Conservation (phyloP, 352 stramenopile genomes). For the Pythium grandisporangium region DNA sequence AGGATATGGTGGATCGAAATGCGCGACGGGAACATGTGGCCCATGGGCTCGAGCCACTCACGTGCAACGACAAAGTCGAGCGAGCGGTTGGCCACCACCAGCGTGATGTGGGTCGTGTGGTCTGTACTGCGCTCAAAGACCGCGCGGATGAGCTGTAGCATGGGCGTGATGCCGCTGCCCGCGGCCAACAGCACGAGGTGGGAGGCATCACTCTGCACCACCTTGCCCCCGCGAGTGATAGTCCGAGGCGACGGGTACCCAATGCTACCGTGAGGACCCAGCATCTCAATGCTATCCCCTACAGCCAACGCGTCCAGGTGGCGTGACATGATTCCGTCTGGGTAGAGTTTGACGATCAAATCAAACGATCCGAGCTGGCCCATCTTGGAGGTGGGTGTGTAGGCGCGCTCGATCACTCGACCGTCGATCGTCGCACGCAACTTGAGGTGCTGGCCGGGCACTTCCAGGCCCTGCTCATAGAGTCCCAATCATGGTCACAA, state of each 20-base stretch:
- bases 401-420: constrained; percentile 64
- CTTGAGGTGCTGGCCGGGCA: constrained; percentile 76
- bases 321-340: constrained; percentile 60
- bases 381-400: constrained; percentile 74
- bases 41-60: constrained; percentile 60
- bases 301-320: constrained; percentile 45
- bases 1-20: constrained; percentile 67
- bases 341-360: constrained; percentile 72
- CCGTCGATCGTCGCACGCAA: constrained; percentile 67
- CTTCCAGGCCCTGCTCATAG: constrained; percentile 54
- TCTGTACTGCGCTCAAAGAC: constrained; percentile 49
- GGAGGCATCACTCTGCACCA: constrained; percentile 22
- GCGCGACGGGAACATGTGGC: constrained; percentile 65
- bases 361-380: constrained; percentile 56
- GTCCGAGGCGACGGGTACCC: constrained; percentile 44
- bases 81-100: constrained; percentile 69
- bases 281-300: constrained; percentile 63
- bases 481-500: too few relatives aligned
- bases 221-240: constrained; percentile 34
- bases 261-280: constrained; percentile 54
- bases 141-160: constrained; percentile 73
- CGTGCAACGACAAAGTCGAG: constrained; percentile 62
- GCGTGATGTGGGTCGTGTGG: constrained; percentile 41
- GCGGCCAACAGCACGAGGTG: constrained; percentile 72
- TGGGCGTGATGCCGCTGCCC: constrained; percentile 71